Base-by-base conservation (phyloP, 2,329 filamentous ascomycete species). In the Epichloe coenophiala region DNA sequence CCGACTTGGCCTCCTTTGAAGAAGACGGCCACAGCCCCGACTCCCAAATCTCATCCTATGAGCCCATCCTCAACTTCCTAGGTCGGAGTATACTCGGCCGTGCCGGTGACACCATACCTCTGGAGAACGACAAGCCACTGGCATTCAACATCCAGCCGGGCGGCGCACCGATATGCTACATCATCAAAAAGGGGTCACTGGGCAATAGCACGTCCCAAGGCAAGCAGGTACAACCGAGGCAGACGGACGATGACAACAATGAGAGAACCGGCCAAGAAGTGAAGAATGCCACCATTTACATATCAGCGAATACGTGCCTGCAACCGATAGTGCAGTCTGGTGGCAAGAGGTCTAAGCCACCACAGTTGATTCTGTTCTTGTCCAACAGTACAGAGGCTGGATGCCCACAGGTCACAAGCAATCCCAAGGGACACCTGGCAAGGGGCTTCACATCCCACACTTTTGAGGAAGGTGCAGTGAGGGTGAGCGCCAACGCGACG, bases 221-320 rank as follows among this genome's bases (percentile, higher is more conserved):
- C 13, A 50, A 39, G 9, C 49, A 39, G 21, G 27, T 40, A 7
- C 23, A 19, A 47, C 54, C 12, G 50, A 9, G 33, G 17, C n/a
- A 41, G 3, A 38, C 27, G 3, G 48, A 49, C 9, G 39, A 37
- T 12, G 41, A 45, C 5, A 21, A 36, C 6, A 37, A 39, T 3
- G 36, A 35, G 8, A 27, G 35, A 17, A n/a, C 2, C 7, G 17
- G 3, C 13, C 12, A n/a, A 17, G 41, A 5, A 7, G 27, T 41
- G n/a, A 48, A 40, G 37, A 23, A 51, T 9, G 60, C 67, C 41
- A 78, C 68, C 2, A 71, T 97, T 3, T 96, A 85, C 65, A 75
- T 98, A 49, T 89, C 89, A 2, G 81, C 89, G 42, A 97, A 89
- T 57, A 90, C 87, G 1, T 98, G 93, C 65, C 67, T 79, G 27